These are phyloP conservation scores for Rosa persica DNA, from an alignment of 306 rosid genomes.

Conservation along the genomic window DNA sequence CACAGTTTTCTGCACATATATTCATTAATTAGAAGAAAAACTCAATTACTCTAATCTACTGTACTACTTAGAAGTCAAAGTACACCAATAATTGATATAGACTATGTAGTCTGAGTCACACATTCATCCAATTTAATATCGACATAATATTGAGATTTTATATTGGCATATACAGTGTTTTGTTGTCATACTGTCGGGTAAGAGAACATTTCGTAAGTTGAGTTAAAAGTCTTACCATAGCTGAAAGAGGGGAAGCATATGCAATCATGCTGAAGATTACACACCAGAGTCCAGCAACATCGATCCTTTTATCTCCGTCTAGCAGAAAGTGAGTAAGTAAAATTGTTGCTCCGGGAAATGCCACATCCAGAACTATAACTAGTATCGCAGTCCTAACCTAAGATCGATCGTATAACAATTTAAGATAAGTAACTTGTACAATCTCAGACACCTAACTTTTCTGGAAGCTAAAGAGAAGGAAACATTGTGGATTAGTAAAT, in stretches of 20 bases:
- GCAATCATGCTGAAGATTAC: conserved; percentile 34
- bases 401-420: not conserved
- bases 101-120: not conserved
- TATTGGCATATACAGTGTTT: not conserved
- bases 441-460: not conserved
- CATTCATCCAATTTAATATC: not conserved
- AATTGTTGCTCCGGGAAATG: conserved; percentile 30
- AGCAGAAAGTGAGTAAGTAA: conserved; percentile 28
- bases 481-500: not conserved
- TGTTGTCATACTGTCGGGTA: not conserved
- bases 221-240: conserved; percentile 23
- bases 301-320: conserved; percentile 23
- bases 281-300: conserved; percentile 29
- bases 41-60: not conserved
- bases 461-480: not conserved
- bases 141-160: not conserved
- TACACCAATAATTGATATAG: not conserved
- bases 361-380: conserved; percentile 26
- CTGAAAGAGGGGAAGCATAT: conserved; percentile 40
- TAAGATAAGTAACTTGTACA: not conserved
- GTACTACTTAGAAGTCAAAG: not conserved
- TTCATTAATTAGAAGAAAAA: not conserved
- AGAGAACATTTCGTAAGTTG: not conserved
- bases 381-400: conserved; percentile 35
- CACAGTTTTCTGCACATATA: conserved; percentile 30